Evolutionary conservation across 805 yeast genomes (phyloP).

Genomic region (Saccharomycopsis guyanensis): DNA sequence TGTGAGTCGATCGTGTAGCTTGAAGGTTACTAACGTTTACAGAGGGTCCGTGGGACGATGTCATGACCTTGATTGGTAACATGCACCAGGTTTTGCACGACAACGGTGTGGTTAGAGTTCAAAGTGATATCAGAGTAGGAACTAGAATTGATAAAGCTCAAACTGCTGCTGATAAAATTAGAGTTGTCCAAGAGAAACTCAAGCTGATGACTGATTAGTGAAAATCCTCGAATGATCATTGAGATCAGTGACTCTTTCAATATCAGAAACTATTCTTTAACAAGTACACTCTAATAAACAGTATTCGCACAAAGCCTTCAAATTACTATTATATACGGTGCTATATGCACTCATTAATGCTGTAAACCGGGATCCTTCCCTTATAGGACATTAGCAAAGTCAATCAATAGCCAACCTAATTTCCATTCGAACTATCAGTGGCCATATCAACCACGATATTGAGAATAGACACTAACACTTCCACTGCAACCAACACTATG

Average conservation of each 20-base stretch:
- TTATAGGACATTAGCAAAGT: too few relatives aligned
- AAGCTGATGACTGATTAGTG: conserved; percentile 11
- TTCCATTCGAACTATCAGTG: conserved; percentile 25
- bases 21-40: not conserved
- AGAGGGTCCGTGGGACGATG: conserved; percentile 91
- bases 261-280: not conserved
- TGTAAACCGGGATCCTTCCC: too few relatives aligned
- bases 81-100: conserved; percentile 67
- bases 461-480: conserved; percentile 79
- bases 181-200: conserved; percentile 33
- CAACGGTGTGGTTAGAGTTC: conserved; percentile 69
- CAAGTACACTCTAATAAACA: too few relatives aligned
- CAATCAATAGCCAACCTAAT: too few relatives aligned
- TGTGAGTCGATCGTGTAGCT: too few relatives aligned
- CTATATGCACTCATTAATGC: too few relatives aligned
- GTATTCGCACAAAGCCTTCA: too few relatives aligned
- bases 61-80: conserved; percentile 69
- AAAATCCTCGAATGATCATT: too few relatives aligned
- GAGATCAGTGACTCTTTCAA: not conserved
- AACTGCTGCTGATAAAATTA: conserved; percentile 35
- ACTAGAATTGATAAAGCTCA: conserved; percentile 39
- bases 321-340: too few relatives aligned
- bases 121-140: conserved; percentile 81
- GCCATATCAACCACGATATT: conserved; percentile 62
- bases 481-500: conserved; percentile 84